Evolutionary conservation across 2,329 filamentous ascomycete genomes (phyloP).

Genomic region (Epicoccum nigrum): DNA sequence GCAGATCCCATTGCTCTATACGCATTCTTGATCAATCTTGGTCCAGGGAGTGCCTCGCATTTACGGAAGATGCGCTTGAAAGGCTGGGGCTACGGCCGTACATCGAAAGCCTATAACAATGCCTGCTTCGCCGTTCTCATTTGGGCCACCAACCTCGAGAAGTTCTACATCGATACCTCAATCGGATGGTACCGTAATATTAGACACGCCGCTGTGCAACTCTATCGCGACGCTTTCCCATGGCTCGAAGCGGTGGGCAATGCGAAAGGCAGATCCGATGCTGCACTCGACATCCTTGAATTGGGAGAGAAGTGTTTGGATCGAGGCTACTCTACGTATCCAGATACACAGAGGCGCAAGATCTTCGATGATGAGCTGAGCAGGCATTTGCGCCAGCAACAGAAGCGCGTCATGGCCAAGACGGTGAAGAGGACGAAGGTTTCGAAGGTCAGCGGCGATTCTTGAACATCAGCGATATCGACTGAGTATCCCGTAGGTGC

Average conservation of each 20-base stretch:
- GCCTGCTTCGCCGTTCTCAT: constrained; percentile 40
- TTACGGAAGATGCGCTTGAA: constrained; percentile 36
- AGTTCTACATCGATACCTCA: constrained; percentile 30
- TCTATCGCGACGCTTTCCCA: constrained; percentile 46
- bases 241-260: constrained; percentile 45
- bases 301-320: constrained; percentile 7
- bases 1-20: constrained; percentile 38
- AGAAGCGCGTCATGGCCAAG: constrained; percentile 23
- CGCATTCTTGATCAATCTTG: constrained; percentile 41
- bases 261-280: constrained; percentile 36
- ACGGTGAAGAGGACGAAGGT: constrained; percentile 10
- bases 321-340: neutral
- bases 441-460: constrained; percentile 6
- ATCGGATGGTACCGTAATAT: constrained; percentile 7
- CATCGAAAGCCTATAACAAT: constrained; percentile 43
- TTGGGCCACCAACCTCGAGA: constrained; percentile 36
- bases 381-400: constrained; percentile 25
- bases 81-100: constrained; percentile 30
- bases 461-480: neutral
- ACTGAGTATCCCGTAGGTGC: constrained; percentile 4
- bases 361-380: constrained; percentile 27
- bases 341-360: constrained; percentile 7
- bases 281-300: constrained; percentile 35
- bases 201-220: constrained; percentile 28
- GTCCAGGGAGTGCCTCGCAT: constrained; percentile 27